Conservation (phyloP, 2,329 filamentous ascomycete species). For the Periconia macrospinosa region DNA sequence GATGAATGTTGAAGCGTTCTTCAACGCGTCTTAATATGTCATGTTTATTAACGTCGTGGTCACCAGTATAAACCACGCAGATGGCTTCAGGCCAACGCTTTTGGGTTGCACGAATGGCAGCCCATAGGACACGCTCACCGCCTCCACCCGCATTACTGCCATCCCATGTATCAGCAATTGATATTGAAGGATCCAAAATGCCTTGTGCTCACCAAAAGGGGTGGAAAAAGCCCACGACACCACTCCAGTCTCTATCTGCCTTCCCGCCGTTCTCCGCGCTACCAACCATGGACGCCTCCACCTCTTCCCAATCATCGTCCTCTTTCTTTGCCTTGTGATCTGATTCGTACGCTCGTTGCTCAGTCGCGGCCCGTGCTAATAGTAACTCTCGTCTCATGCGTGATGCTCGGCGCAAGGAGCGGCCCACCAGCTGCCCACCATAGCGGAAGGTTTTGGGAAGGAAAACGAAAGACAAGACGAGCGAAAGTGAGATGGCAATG, state of each 20-base stretch:
- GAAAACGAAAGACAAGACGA: conserved; percentile 24
- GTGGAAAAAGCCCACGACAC: conserved; percentile 94
- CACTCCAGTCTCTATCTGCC: conserved; percentile 68
- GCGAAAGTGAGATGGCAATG: conserved; percentile 29
- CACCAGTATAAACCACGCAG: conserved; percentile 92
- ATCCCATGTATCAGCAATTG: conserved; percentile 18
- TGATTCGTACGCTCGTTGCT: conserved; percentile 28
- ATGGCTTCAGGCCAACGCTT: conserved; percentile 84
- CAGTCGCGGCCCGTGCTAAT: conserved; percentile 32
- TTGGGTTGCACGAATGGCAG: conserved; percentile 89
- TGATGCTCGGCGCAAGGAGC: conserved; percentile 34
- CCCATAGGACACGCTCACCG: conserved; percentile 94
- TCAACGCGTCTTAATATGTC: conserved; percentile 77
- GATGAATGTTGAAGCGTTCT: conserved; percentile 85
- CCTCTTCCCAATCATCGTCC: conserved; percentile 72
- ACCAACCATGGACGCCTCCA: conserved; percentile 57
- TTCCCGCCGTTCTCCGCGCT: conserved; percentile 48
- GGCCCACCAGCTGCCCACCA: conserved; percentile 30
- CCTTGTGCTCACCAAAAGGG: conserved; percentile 78
- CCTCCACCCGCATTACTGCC: conserved; percentile 89
- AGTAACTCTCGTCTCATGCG: conserved; percentile 36
- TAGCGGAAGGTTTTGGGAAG: conserved; percentile 30
- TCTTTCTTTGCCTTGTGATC: conserved; percentile 42
- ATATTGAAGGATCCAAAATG: not conserved
- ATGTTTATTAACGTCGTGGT: conserved; percentile 82